phyloP scores from a whole-genome alignment of 768 basidiomycete genomes.

The Boletus insuetus region DNA sequence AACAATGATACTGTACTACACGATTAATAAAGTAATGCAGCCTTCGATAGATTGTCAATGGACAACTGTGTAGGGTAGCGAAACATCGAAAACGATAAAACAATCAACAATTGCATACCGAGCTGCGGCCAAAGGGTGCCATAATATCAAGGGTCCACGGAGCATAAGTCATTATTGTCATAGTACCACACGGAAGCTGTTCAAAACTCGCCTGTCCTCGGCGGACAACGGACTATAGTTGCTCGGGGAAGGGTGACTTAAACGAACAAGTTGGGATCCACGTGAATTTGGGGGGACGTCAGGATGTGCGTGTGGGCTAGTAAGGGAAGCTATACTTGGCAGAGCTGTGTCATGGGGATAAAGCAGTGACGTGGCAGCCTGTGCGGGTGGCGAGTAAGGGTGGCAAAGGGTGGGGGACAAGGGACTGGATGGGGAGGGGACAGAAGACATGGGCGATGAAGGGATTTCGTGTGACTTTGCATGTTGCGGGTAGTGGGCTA shows the following conservation, averaged over 20 bases:
- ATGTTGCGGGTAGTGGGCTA: conserved; percentile 8
- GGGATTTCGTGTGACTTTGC: conserved; percentile 11
- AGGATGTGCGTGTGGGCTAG: conserved; percentile 1
- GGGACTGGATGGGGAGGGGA: conserved; percentile 13
- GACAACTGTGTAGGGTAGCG: conserved; percentile 1
- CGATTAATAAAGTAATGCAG: not conserved
- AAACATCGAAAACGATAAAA: not conserved
- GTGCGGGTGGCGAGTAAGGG: conserved; percentile 2
- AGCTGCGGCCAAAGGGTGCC: not conserved
- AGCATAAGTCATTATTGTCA: conserved; percentile 22
- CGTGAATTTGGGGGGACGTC: not conserved
- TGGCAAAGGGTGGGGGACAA: conserved; percentile 13
- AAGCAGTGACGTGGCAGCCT: conserved; percentile 2
- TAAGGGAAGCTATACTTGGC: conserved; percentile 23
- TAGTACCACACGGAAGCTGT: conserved; percentile 52
- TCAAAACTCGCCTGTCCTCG: conserved; percentile 58
- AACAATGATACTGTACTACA: not conserved
- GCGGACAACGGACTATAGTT: conserved; percentile 43
- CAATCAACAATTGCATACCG: not conserved
- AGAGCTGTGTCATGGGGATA: conserved; percentile 13
- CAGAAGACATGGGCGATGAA: conserved; percentile 11
- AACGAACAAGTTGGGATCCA: conserved; percentile 14
- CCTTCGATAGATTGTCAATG: not conserved
- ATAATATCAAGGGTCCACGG: conserved; percentile 1
- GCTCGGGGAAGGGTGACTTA: conserved; percentile 25